Percentiles rank a stretch among this genome's conserved stretches.
Conservation (phyloP, 1,284 basidiomycete species). For the Wolfiporia cocos region DNA sequence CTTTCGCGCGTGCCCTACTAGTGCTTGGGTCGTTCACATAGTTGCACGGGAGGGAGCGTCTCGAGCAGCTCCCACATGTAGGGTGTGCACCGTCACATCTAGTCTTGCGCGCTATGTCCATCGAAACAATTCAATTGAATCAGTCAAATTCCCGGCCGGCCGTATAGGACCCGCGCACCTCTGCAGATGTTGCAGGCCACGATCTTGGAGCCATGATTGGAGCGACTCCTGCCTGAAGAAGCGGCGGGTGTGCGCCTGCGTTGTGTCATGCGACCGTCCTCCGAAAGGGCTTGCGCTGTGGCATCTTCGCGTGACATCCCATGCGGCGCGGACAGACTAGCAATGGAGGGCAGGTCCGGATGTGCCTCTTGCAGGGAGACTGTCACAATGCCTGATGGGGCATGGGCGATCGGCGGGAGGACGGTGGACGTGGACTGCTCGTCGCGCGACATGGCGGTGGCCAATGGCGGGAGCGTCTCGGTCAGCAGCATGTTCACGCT, state of each 20-base stretch:
- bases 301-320: conserved; percentile 11
- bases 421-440: conserved; percentile 17
- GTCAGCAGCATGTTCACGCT: conserved; percentile 38
- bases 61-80: conserved; percentile 70
- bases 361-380: conserved; percentile 8
- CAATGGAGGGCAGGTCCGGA: conserved; percentile 62
- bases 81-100: conserved; percentile 78
- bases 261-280: conserved; percentile 7
- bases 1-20: conserved; percentile 15
- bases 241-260: conserved; percentile 64
- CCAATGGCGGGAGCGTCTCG: conserved; percentile 25
- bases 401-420: conserved; percentile 22
- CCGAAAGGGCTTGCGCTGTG: conserved; percentile 14
- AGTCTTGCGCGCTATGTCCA: conserved; percentile 65
- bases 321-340: conserved; percentile 44
- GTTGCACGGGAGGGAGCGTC: conserved; percentile 65
- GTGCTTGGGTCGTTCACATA: conserved; percentile 63
- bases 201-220: conserved; percentile 70
- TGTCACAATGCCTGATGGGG: conserved; percentile 8
- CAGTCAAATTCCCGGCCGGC: not conserved
- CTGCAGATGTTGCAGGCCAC: conserved; percentile 81
- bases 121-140: not conserved
- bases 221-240: conserved; percentile 54
- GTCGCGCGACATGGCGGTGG: conserved; percentile 20
- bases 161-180: conserved; percentile 40